These are phyloP conservation scores for Emergomyces orientalis DNA, from an alignment of 2,329 filamentous ascomycete genomes.

Conservation along the genomic window DNA sequence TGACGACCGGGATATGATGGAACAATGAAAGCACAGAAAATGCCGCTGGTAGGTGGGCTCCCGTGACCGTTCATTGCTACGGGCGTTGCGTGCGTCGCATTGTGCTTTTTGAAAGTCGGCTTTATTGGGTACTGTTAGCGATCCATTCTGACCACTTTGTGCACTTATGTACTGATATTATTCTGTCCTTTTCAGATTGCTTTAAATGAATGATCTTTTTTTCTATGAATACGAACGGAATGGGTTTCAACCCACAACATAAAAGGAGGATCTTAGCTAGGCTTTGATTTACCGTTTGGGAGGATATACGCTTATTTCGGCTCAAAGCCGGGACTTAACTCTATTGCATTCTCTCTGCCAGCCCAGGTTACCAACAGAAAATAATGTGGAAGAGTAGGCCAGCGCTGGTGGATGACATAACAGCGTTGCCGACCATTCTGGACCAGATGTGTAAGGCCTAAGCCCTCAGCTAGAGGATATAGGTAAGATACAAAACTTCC, in stretches of 20 bases:
- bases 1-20: constrained; percentile 33
- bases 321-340: not conserved
- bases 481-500: not conserved
- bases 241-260: not conserved
- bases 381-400: not conserved
- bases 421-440: not conserved
- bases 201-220: not conserved
- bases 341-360: not conserved
- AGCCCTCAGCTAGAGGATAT: not conserved
- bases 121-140: not conserved
- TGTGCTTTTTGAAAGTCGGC: not conserved
- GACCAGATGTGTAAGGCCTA: not conserved
- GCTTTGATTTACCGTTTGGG: not conserved
- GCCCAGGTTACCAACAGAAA: not conserved
- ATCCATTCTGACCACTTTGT: not conserved
- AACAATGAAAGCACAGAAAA: not conserved
- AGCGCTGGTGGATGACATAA: not conserved
- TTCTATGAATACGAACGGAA: too few species aligned
- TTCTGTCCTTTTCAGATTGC: not conserved
- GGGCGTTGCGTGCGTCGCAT: not conserved
- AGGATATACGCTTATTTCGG: not conserved
- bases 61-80: not conserved
- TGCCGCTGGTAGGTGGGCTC: not conserved
- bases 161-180: not conserved
- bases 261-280: not conserved